phyloP scores from a whole-genome alignment of 176 grass and related monocot species.

The Oryza longistaminata region DNA sequence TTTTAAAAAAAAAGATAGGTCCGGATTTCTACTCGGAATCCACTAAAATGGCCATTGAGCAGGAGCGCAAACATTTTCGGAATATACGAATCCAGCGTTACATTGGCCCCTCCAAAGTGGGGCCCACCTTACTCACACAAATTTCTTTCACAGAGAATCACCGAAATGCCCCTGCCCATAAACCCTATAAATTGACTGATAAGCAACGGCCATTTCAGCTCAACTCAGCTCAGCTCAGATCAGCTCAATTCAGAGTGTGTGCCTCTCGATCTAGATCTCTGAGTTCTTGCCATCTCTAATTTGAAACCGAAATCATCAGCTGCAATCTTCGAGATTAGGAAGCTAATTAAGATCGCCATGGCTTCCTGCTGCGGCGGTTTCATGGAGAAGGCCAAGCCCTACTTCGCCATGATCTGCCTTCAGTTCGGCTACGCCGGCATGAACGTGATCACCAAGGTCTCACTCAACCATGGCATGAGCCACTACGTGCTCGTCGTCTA shows the following conservation, averaged over 20 bases:
- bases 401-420: slow-evolving; percentile 74
- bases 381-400: slow-evolving; percentile 66
- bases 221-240: no score
- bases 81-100: slow-evolving; percentile 26
- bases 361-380: slow-evolving; percentile 24
- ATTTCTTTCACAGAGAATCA: not conserved
- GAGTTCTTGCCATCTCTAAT: not conserved
- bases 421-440: slow-evolving; percentile 94
- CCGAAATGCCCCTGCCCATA: not conserved
- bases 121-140: slow-evolving; percentile 40
- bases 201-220: not conserved
- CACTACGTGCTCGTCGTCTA: slow-evolving; percentile 93
- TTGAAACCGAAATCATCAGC: not conserved
- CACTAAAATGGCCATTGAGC: slow-evolving; percentile 1
- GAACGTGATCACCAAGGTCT: slow-evolving; percentile 90
- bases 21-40: slow-evolving; percentile 33
- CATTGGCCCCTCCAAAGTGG: not conserved
- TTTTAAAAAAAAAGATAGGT: not conserved
- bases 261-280: not conserved
- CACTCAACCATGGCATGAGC: slow-evolving; percentile 80
- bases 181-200: slow-evolving; percentile 27
- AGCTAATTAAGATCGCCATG: slow-evolving; percentile 37
- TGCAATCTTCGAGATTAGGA: not conserved
- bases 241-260: not conserved
- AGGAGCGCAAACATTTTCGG: slow-evolving; percentile 16